phyloP scores from a whole-genome alignment of 2,329 filamentous ascomycete species.

The Sporothrix curviconia region DNA sequence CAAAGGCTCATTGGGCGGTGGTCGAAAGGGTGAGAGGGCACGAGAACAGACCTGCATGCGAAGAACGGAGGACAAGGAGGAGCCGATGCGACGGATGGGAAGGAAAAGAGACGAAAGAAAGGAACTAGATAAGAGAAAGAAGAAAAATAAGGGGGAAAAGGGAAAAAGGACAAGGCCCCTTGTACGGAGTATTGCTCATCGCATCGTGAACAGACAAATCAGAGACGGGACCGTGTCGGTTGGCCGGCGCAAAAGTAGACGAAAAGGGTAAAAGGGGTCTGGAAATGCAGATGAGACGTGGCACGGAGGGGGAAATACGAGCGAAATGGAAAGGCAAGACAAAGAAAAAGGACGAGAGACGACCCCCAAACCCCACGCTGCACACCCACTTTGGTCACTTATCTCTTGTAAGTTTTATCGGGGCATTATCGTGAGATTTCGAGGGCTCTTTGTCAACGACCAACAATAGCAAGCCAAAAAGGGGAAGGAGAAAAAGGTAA shows the following conservation, averaged over 20 bases:
- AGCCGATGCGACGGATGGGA: background rate
- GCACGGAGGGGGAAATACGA: too few species aligned
- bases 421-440: slow-evolving; percentile 7
- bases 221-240: background rate
- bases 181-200: too few species aligned
- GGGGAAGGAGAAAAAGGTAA: too few species aligned
- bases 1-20: background rate
- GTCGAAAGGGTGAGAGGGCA: background rate
- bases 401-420: background rate
- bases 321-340: too few species aligned
- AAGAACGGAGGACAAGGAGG: background rate
- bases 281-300: background rate
- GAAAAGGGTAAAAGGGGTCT: background rate
- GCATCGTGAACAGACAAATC: slow-evolving; percentile 4
- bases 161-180: too few species aligned
- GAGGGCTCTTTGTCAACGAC: background rate
- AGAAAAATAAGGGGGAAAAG: too few species aligned
- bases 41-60: slow-evolving; percentile 3
- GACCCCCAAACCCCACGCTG: slow-evolving; percentile 5
- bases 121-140: too few species aligned
- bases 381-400: slow-evolving; percentile 2
- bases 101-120: background rate
- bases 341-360: too few species aligned
- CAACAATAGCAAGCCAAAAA: too few species aligned
- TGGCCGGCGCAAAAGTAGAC: background rate